Evolutionary conservation across 2,329 filamentous ascomycete species (phyloP), one percentile per base, ranked within the genome.

Genomic region (Moelleriella libera): DNA sequence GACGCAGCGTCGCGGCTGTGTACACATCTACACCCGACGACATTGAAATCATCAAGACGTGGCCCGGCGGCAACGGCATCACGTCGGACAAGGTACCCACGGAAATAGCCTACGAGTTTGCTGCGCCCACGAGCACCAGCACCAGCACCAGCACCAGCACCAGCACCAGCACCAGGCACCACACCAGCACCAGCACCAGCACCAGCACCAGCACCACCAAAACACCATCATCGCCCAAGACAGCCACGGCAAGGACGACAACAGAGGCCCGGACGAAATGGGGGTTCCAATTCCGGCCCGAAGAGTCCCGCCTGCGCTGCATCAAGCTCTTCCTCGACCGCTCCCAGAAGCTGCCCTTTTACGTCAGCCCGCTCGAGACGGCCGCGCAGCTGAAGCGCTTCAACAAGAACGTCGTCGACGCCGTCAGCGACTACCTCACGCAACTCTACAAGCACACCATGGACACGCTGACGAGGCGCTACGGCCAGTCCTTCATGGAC

Each of bases 1-100:
- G 41, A 29, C 9, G n/a, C 44, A 67, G 64, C 28, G 82, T 86
- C 49, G 83, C 83, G 6, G 80, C 81, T 31, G 81, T 85, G 4
- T 86, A 87, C 56, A 84, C 81, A 11, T 82, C 79, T 4, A 85
- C 80, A 1, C 84, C 85, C 10, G 84, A 89, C 61, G 85, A 88
- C 61, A 72, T 89, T 49, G 83, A 88, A 60, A 86, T 88, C 57
- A 88, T 89, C 68, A 88, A 88, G 68, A 83, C 78, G 11, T 90
- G 85, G 85, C 85, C 85, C 0, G 85, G 85, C 30, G 83, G 83
- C 30, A 88, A 89, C 58, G 84, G 84, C 56, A 87, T 89, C 65
- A 88, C 85, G n/a, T 88, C 83, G 37, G 85, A 90, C 68, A 90
- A 90, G 69, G 85, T 89, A 2, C 85, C 85, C 1, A 88, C 84